These are phyloP conservation scores for Pelargonium myrrhifolium DNA, from an alignment of 441 rosid genomes.

Conservation along the genomic window DNA sequence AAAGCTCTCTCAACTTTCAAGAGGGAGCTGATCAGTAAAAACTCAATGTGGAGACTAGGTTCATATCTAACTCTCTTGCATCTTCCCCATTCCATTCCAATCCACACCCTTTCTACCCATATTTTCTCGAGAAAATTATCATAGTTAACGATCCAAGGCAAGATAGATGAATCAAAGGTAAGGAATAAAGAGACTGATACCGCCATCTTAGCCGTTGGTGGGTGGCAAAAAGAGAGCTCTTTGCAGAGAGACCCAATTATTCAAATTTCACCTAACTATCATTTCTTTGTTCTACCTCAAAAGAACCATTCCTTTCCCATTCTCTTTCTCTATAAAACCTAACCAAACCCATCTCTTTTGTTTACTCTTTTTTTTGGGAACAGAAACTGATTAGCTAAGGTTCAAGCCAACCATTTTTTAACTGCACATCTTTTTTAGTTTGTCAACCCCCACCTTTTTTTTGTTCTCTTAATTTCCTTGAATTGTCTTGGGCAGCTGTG, in stretches of 20 bases:
- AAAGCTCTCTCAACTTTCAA: too few relatives aligned
- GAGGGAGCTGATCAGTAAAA: not conserved
- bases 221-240: slow-evolving; percentile 37
- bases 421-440: slow-evolving; percentile 25
- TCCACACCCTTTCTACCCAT: not conserved
- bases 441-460: slow-evolving; percentile 16
- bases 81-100: not conserved
- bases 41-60: not conserved
- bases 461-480: slow-evolving; percentile 18
- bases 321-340: slow-evolving; percentile 28
- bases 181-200: slow-evolving; percentile 26
- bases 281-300: slow-evolving; percentile 42
- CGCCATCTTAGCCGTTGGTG: slow-evolving; percentile 34
- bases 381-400: slow-evolving; percentile 36
- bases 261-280: slow-evolving; percentile 35
- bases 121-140: slow-evolving; percentile 1
- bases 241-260: slow-evolving; percentile 7
- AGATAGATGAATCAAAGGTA: not conserved
- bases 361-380: slow-evolving; percentile 34
- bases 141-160: not conserved
- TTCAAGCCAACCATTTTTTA: slow-evolving; percentile 46
- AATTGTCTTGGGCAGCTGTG: slow-evolving; percentile 20
- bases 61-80: not conserved
- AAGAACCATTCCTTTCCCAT: slow-evolving; percentile 27
- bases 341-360: slow-evolving; percentile 23